Conservation (phyloP, 208 protist species). For the Crithidia expoeki region DNA sequence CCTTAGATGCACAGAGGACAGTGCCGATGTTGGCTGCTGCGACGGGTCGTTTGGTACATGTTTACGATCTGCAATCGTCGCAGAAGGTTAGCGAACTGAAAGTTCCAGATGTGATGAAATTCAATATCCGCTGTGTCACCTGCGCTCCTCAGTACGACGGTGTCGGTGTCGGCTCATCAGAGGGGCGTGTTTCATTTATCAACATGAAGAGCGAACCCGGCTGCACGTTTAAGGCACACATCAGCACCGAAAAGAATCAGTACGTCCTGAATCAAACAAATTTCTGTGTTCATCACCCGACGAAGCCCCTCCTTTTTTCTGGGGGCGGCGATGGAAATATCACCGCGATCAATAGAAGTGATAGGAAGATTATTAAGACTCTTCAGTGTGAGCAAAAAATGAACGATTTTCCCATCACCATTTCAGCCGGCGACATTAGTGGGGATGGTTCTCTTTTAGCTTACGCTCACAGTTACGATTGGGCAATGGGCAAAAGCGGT, state of each 20-base stretch:
- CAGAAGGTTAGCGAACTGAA: conserved; percentile 54
- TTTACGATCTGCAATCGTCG: conserved; percentile 74
- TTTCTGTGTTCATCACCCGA: conserved; percentile 72
- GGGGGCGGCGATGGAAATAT: conserved; percentile 78
- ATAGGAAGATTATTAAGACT: conserved; percentile 39
- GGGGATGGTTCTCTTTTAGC: conserved; percentile 61
- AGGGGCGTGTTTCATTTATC: conserved; percentile 75
- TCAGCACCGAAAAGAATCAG: conserved; percentile 36
- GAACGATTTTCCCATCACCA: conserved; percentile 57
- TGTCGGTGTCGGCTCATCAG: conserved; percentile 69
- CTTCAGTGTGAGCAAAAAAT: conserved; percentile 35
- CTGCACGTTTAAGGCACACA: conserved; percentile 80
- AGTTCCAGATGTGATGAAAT: conserved; percentile 62
- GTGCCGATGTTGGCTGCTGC: conserved; percentile 71
- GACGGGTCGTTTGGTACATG: conserved; percentile 59
- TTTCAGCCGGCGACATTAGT: conserved; percentile 77
- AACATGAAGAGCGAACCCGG: conserved; percentile 38
- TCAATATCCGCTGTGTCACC: conserved; percentile 70
- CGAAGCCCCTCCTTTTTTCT: conserved; percentile 42
- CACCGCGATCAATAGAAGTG: conserved; percentile 43
- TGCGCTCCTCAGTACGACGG: conserved; percentile 66
- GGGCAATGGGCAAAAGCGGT: conserved; percentile 73
- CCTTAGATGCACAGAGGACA: conserved; percentile 65
- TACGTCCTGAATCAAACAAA: conserved; percentile 75
- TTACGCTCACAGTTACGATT: conserved; percentile 88